Evolutionary conservation across 176 grass and related monocot species (phyloP), one percentile per base, ranked within the genome.

Genomic region (Ampelocalamus luodianensis): DNA sequence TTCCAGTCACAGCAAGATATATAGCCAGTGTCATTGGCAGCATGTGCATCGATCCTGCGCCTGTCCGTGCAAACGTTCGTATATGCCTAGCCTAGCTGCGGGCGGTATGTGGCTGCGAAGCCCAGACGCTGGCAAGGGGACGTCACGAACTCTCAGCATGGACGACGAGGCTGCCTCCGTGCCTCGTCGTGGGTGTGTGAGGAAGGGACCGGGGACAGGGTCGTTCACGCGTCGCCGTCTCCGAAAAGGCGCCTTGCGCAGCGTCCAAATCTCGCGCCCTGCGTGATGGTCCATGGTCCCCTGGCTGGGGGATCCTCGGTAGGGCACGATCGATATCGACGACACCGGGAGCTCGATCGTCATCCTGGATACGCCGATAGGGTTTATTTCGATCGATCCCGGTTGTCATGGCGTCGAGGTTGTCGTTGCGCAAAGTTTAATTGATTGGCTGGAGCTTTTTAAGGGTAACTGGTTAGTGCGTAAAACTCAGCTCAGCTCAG

Each of bases 151-250:
- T 0, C 13, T 1, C 48, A 0, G 11, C 32, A n/a, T 45, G 76
- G 36, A 82, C 11, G 14, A 39, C 14, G 59, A 54, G 15, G 26
- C 3, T 11, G 43, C 43, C 32, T 34, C 32, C 32, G 32, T 34
- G 18, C 18, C 11, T 46, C 14, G 10, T 40, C 54, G 27, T 43
- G 36, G 34, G 23, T 44, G 55, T 67, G 55, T 6, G 36, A n/a
- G 27, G 61, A 6, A 14, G 10, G 0, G 24, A 8, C 26, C 7
- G 54, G 54, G 23, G 78, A 76, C 83, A 90, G 6, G 12, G 61
- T 91, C 50, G 89, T 36, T 91, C 51, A 6, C 26, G 76, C 69
- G 75, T 91, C 85, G 80, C 80, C 69, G 14, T 83, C 83, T 36
- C 9, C 72, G 36, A 70, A 82, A 86, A 82, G 88, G 24, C 38